Evolutionary conservation across 495 filamentous ascomycete genomes (phyloP).

Genomic region (Lepraria neglecta): DNA sequence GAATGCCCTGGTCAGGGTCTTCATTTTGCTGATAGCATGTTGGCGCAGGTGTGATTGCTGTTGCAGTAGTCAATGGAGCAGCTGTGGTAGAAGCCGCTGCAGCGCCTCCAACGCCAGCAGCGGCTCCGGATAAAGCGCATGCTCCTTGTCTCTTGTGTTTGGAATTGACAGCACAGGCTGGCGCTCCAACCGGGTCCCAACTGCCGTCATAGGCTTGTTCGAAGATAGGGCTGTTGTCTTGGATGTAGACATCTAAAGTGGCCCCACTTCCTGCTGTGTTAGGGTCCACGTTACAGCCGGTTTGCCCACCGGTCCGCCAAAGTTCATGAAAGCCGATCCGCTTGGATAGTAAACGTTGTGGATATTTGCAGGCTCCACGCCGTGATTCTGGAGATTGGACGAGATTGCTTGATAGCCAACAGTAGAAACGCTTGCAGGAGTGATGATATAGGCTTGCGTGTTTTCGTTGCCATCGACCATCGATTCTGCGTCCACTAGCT

Average conservation of each 20-base stretch:
- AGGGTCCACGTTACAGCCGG: not conserved
- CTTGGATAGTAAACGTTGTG: not conserved
- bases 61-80: not conserved
- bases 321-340: not conserved
- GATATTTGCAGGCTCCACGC: not conserved
- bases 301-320: constrained; percentile 1
- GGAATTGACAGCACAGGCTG: not conserved
- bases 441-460: constrained; percentile 3
- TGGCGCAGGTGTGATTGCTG: not conserved
- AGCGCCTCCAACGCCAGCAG: not conserved
- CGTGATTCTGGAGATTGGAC: not conserved
- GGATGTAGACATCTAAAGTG: not conserved
- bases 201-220: constrained; percentile 5
- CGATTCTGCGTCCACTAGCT: not conserved
- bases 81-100: not conserved
- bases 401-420: not conserved
- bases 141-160: not conserved
- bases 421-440: not conserved
- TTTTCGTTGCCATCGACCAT: not conserved
- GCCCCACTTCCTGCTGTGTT: not conserved
- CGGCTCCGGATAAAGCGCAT: constrained; percentile 3
- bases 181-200: not conserved
- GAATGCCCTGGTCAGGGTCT: not conserved
- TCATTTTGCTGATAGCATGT: constrained; percentile 7
- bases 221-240: constrained; percentile 4